phyloP scores from a whole-genome alignment of 2,329 filamentous ascomycete species.

The Aphanoascus verrucosus region DNA sequence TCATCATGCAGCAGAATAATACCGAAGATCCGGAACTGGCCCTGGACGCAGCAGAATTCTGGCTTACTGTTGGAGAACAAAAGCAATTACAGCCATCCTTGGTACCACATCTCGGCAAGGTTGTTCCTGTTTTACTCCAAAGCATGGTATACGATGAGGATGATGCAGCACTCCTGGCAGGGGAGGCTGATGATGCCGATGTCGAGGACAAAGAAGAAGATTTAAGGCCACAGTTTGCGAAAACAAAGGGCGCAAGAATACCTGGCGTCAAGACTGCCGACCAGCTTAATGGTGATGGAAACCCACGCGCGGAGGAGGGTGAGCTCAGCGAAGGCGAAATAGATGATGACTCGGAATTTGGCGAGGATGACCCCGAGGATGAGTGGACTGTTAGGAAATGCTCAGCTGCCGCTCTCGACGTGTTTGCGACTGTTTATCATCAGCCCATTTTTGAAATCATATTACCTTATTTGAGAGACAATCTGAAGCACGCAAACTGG shows the following conservation, averaged over 20 bases:
- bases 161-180: slow-evolving; percentile 74
- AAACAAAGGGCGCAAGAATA: slow-evolving; percentile 51
- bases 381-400: slow-evolving; percentile 94
- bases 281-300: slow-evolving; percentile 35
- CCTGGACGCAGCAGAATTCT: slow-evolving; percentile 93
- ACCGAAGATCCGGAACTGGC: slow-evolving; percentile 76
- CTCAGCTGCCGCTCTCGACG: slow-evolving; percentile 87
- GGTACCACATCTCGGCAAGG: slow-evolving; percentile 66
- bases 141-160: slow-evolving; percentile 97
- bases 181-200: slow-evolving; percentile 79
- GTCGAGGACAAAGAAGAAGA: slow-evolving; percentile 83
- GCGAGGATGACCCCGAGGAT: slow-evolving; percentile 67
- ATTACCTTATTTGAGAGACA: slow-evolving; percentile 81
- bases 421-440: slow-evolving; percentile 84
- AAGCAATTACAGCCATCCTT: slow-evolving; percentile 65
- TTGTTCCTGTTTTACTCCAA: slow-evolving; percentile 80
- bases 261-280: slow-evolving; percentile 40
- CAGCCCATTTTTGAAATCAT: slow-evolving; percentile 82
- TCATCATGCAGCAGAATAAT: slow-evolving; percentile 76
- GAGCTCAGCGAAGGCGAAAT: slow-evolving; percentile 83
- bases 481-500: slow-evolving; percentile 82
- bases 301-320: slow-evolving; percentile 40
- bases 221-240: slow-evolving; percentile 85
- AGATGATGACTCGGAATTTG: slow-evolving; percentile 59
- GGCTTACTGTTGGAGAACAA: slow-evolving; percentile 87